Evolutionary conservation across 805 yeast genomes (phyloP).

Genomic region (Ogataea corticis): DNA sequence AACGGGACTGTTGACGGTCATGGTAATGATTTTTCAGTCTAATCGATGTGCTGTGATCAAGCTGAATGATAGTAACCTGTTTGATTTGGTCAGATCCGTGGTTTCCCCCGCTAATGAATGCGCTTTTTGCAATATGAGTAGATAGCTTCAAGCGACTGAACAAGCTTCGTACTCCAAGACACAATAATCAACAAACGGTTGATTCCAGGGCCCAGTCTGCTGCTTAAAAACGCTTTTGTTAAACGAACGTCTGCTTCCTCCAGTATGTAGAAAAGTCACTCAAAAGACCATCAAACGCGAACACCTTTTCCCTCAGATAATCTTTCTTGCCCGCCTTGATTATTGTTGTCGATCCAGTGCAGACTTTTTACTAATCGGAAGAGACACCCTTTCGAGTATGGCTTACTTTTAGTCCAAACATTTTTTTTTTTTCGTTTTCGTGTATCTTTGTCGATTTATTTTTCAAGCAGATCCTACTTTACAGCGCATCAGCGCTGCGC

Average conservation of each 20-base stretch:
- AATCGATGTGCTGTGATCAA: slow-evolving; percentile 7
- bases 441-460: slow-evolving; percentile 9
- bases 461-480: slow-evolving; percentile 2
- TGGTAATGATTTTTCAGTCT: not conserved
- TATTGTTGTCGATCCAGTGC: no score
- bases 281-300: not conserved
- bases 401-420: not conserved
- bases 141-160: not conserved
- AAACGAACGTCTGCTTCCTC: slow-evolving; percentile 1
- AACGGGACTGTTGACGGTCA: slow-evolving; percentile 16
- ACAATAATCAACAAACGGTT: not conserved
- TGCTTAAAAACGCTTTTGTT: not conserved
- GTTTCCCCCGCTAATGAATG: not conserved
- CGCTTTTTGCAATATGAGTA: not conserved
- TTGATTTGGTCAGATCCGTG: not conserved
- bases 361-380: not conserved
- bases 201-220: not conserved
- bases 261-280: not conserved
- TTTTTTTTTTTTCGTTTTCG: slow-evolving; percentile 6
- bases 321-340: not conserved
- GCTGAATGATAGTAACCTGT: slow-evolving; percentile 1
- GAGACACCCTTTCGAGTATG: not conserved
- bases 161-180: not conserved
- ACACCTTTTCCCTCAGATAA: not conserved
- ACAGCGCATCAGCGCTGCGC: slow-evolving; percentile 4